Base-by-base conservation (phyloP, 805 yeast species). In the Teunomyces cretensis region DNA sequence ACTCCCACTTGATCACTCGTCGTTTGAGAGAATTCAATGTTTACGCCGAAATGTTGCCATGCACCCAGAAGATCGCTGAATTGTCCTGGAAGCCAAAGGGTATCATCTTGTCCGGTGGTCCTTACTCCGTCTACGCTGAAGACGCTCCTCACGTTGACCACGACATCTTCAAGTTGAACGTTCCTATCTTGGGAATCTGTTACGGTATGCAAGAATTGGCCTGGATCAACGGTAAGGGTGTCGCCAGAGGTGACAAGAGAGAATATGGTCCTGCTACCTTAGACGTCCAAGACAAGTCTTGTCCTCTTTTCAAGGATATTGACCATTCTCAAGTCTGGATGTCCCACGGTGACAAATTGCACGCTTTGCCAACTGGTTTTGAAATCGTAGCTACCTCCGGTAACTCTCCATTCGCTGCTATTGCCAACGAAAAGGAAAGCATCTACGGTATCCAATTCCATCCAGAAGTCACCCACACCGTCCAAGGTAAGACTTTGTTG, bases 171-270 rank as follows among this genome's bases (percentile, higher is more conserved):
- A 80, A 92, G 57, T 81, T 94, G 58, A 79, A 81, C 49, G 99
- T 94, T 30, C 99, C 99, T 53, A 86, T 94, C 61, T 76, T 94
- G 55, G 99, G 99, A 62, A 94, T 94, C 67, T 94, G 99, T 75
- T 94, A 94, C 73, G 99, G 99, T 70, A 87, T 94, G 92, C 99
- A 94, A 78, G 99, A 94, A 74, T 75, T 94, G 56, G 99, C 99
- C 44, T 92, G 98, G 98, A 84, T 90, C 61, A 88, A 88, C 69
- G 95, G 95, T 69, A 87, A 88, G 67, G 86, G 86, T 55, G 99
- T 94, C 48, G 88, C 89, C 48, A 85, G 96, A 68, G 96, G 97
- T 70, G 96, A 88, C 61, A 91, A 92, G 79, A 84, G 98, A 72
- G 99, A 94, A 74, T 94, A 92, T 64, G 99, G 99, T 50, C 97